phyloP scores from a whole-genome alignment of 306 rosid species.

The Vicia faba region DNA sequence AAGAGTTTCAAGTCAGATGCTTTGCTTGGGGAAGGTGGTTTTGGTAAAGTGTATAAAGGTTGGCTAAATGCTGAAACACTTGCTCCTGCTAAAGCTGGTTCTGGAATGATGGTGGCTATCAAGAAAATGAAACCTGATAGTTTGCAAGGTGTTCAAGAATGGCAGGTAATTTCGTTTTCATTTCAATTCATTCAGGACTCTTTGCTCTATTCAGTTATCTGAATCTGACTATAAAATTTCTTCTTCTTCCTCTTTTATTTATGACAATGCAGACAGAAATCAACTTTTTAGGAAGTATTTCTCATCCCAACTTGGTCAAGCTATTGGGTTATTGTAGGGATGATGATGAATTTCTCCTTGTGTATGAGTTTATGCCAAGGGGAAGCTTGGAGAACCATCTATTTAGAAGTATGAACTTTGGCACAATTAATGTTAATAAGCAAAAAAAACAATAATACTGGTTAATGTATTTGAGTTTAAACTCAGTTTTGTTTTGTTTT shows the following conservation, averaged over 20 bases:
- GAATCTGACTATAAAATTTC: background rate
- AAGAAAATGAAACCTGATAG: conserved; percentile 76
- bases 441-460: too few relatives aligned
- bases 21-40: conserved; percentile 86
- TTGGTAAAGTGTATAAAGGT: conserved; percentile 85
- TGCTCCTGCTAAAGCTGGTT: conserved; percentile 55
- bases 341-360: conserved; percentile 74
- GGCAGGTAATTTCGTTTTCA: conserved; percentile 59
- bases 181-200: background rate
- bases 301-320: conserved; percentile 85
- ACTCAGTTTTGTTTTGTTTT: conserved; percentile 17
- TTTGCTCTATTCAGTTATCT: background rate
- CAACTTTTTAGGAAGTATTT: conserved; percentile 71
- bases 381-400: conserved; percentile 97
- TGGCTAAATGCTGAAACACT: conserved; percentile 76
- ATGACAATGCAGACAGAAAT: conserved; percentile 75
- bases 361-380: conserved; percentile 79
- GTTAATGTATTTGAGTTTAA: conserved; percentile 18
- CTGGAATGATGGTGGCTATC: conserved; percentile 70
- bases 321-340: conserved; percentile 81
- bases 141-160: conserved; percentile 76
- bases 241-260: conserved; percentile 4
- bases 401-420: conserved; percentile 66
- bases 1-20: conserved; percentile 59
- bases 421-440: conserved; percentile 15